Evolutionary conservation across 1,284 basidiomycete species (phyloP).

Genomic region (Cerioporus squamosus): DNA sequence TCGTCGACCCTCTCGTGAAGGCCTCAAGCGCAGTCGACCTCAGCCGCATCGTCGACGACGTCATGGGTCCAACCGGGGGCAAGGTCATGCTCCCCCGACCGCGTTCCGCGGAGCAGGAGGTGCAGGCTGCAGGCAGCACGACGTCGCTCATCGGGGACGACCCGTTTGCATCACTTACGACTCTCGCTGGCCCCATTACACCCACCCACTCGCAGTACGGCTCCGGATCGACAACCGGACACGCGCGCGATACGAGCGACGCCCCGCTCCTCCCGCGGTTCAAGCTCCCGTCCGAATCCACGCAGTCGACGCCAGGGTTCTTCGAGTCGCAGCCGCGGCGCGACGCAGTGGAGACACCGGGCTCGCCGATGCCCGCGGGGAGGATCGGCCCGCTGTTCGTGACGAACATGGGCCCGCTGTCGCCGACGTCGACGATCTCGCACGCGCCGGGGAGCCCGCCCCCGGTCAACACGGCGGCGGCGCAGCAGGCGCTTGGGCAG

Average conservation of each 20-base stretch:
- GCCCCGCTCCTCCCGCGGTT: constrained; percentile 20
- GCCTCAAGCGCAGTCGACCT: constrained; percentile 42
- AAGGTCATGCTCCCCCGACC: background rate
- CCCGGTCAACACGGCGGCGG: constrained; percentile 1
- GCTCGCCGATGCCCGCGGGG: constrained; percentile 22
- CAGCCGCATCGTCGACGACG: constrained; percentile 49
- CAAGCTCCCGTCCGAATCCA: background rate
- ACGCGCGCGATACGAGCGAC: constrained; percentile 25
- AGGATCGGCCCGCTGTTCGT: constrained; percentile 26
- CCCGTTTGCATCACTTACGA: constrained; percentile 18
- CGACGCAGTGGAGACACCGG: constrained; percentile 14
- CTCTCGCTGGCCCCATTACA: constrained; percentile 7
- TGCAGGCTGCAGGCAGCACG: constrained; percentile 14
- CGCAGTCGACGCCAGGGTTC: background rate
- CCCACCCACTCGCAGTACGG: background rate
- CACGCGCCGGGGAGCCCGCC: constrained; percentile 13
- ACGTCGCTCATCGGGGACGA: constrained; percentile 21
- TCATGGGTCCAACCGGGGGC: constrained; percentile 50
- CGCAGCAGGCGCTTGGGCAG: constrained; percentile 14
- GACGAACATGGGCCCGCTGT: constrained; percentile 30
- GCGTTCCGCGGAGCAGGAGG: constrained; percentile 5
- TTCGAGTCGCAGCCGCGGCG: constrained; percentile 4
- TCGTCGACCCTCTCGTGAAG: constrained; percentile 49
- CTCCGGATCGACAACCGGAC: background rate
- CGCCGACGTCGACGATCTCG: constrained; percentile 22